These are phyloP conservation scores for Aspergillus thermomutatus DNA, from an alignment of 2,329 filamentous ascomycete genomes.

Conservation along the genomic window DNA sequence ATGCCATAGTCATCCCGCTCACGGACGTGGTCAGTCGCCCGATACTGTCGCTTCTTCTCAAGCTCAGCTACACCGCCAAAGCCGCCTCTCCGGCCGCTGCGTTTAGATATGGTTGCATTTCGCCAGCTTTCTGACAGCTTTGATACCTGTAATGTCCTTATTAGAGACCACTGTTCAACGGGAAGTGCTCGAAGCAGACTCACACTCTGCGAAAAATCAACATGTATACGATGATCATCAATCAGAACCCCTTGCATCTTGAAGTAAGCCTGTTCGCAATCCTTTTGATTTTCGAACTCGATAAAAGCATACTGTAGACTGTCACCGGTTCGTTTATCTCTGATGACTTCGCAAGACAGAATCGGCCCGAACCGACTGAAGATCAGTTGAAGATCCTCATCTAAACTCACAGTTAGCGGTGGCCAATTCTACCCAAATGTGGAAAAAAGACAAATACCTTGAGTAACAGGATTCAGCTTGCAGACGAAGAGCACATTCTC, in stretches of 20 bases:
- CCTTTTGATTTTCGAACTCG: slow-evolving; percentile 87
- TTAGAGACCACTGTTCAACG: slow-evolving; percentile 16
- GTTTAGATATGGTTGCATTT: slow-evolving; percentile 77
- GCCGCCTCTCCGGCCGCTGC: slow-evolving; percentile 65
- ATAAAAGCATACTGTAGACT: slow-evolving; percentile 97
- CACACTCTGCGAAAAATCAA: slow-evolving; percentile 97
- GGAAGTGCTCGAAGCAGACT: slow-evolving; percentile 32
- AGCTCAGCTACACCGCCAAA: slow-evolving; percentile 87
- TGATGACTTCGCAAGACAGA: slow-evolving; percentile 90
- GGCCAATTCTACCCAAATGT: not conserved
- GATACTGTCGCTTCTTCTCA: slow-evolving; percentile 88
- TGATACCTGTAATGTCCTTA: slow-evolving; percentile 46
- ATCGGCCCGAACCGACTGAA: slow-evolving; percentile 97
- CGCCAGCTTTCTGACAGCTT: slow-evolving; percentile 89
- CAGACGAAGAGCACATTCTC: slow-evolving; percentile 98
- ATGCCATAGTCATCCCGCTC: slow-evolving; percentile 64
- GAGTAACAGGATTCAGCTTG: slow-evolving; percentile 95
- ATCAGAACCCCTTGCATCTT: slow-evolving; percentile 99
- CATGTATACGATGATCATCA: slow-evolving; percentile 94
- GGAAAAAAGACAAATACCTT: slow-evolving; percentile 44
- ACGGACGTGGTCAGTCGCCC: slow-evolving; percentile 57
- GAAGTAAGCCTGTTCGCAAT: slow-evolving; percentile 93
- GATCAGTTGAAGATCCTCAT: slow-evolving; percentile 90
- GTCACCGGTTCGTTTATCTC: slow-evolving; percentile 89
- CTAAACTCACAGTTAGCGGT: slow-evolving; percentile 38